phyloP scores from a whole-genome alignment of 2,329 filamentous ascomycete genomes.

The Sporothrix globosa region DNA sequence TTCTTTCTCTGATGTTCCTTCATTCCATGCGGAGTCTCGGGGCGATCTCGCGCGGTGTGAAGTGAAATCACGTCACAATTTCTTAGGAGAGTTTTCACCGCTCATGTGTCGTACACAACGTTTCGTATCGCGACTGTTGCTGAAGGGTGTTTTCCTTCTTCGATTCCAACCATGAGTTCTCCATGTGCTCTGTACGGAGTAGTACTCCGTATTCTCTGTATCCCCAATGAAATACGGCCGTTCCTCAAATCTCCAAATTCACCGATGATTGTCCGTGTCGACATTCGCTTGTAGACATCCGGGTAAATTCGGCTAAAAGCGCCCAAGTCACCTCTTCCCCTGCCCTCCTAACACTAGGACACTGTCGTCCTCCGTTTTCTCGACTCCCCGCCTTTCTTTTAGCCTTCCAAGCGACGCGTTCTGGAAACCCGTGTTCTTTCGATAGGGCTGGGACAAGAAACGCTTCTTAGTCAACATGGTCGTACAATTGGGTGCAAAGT shows the following conservation, averaged over 20 bases:
- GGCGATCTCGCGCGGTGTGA: neutral
- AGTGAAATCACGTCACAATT: neutral
- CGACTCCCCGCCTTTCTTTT: neutral
- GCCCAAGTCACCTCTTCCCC: neutral
- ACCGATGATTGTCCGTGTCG: slow-evolving; percentile 6
- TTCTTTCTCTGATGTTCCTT: neutral
- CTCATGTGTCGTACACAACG: neutral
- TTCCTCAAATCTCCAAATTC: neutral
- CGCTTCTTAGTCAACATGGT: too few relatives aligned
- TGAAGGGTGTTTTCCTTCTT: neutral
- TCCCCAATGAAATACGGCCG: neutral
- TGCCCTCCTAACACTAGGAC: neutral
- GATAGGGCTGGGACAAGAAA: slow-evolving; percentile 13
- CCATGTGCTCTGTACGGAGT: neutral
- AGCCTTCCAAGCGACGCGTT: slow-evolving; percentile 16
- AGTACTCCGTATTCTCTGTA: neutral
- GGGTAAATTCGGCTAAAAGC: neutral
- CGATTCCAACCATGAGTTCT: neutral
- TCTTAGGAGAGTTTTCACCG: too few relatives aligned
- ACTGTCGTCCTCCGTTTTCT: neutral
- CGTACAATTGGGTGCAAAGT: neutral
- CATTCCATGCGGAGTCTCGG: slow-evolving; percentile 18
- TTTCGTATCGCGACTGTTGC: neutral
- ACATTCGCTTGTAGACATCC: neutral
- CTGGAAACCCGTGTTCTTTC: slow-evolving; percentile 3